Evolutionary conservation across 192 early-diverging fungal species (phyloP).

Genomic region (Coemansia sp.): DNA sequence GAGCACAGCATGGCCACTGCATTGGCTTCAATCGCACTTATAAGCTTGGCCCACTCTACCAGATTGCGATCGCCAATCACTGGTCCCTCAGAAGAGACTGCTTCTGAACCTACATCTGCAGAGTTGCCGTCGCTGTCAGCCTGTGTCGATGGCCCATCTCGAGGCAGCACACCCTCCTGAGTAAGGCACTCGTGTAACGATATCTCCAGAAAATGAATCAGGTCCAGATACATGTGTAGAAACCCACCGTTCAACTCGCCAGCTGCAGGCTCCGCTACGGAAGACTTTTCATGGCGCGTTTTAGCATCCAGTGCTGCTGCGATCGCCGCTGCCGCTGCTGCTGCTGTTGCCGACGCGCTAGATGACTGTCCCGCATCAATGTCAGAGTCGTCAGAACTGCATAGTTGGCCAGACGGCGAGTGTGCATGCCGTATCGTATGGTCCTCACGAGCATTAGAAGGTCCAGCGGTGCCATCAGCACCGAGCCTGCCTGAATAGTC

Average conservation of each 20-base stretch:
- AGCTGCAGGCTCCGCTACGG: constrained; percentile 2
- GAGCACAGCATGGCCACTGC: constrained; percentile 43
- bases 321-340: constrained; percentile 15
- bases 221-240: constrained; percentile 65
- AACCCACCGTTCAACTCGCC: constrained; percentile 54
- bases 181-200: constrained; percentile 24
- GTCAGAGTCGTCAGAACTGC: constrained; percentile 16
- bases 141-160: neutral
- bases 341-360: constrained; percentile 4
- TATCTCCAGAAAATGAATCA: constrained; percentile 55
- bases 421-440: constrained; percentile 3
- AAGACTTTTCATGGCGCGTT: constrained; percentile 23
- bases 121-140: neutral
- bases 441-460: neutral
- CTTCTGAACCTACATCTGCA: constrained; percentile 1
- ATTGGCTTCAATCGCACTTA: constrained; percentile 42
- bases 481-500: neutral
- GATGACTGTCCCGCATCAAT: constrained; percentile 23
- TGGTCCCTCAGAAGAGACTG: neutral
- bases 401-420: constrained; percentile 11
- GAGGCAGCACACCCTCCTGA: neutral
- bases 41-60: constrained; percentile 33
- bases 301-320: constrained; percentile 34
- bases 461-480: neutral
- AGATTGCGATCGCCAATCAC: constrained; percentile 19